Evolutionary conservation across 1,284 basidiomycete genomes (phyloP).

Genomic region (Xerocomus tenax): DNA sequence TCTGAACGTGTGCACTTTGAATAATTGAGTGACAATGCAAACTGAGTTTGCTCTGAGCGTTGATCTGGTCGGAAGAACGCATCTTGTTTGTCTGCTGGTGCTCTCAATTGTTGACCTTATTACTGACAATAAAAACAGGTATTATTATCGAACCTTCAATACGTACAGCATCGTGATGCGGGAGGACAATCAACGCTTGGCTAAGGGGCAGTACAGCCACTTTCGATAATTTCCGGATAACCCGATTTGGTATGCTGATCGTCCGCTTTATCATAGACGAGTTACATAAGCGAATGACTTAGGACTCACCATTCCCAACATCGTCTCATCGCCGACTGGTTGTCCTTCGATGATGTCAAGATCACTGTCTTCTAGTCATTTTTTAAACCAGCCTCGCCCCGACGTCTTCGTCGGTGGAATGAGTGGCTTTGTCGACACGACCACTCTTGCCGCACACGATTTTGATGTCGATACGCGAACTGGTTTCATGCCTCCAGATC

Average conservation of each 20-base stretch:
- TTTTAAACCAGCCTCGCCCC: conserved; percentile 57
- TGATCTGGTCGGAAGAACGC: no score
- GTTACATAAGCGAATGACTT: neutral
- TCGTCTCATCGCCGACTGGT: neutral
- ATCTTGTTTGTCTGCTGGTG: no score
- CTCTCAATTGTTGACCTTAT: no score
- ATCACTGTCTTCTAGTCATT: conserved; percentile 47
- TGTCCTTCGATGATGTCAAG: conserved; percentile 8
- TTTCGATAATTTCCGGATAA: neutral
- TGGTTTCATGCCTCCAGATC: conserved; percentile 84
- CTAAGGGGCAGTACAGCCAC: neutral
- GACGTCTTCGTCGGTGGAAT: conserved; percentile 33
- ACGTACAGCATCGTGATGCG: no score
- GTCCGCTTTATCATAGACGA: neutral
- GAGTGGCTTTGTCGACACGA: conserved; percentile 57
- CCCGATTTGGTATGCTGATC: neutral
- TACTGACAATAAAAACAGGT: no score
- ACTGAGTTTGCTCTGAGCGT: no score
- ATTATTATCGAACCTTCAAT: no score
- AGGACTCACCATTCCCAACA: neutral
- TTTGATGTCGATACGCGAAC: conserved; percentile 90
- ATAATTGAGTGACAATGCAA: no score
- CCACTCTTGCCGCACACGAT: conserved; percentile 85
- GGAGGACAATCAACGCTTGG: no score
- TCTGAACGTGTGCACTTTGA: neutral